phyloP scores from a whole-genome alignment of 2,329 filamentous ascomycete species.

The Aureobasidium sp. region DNA sequence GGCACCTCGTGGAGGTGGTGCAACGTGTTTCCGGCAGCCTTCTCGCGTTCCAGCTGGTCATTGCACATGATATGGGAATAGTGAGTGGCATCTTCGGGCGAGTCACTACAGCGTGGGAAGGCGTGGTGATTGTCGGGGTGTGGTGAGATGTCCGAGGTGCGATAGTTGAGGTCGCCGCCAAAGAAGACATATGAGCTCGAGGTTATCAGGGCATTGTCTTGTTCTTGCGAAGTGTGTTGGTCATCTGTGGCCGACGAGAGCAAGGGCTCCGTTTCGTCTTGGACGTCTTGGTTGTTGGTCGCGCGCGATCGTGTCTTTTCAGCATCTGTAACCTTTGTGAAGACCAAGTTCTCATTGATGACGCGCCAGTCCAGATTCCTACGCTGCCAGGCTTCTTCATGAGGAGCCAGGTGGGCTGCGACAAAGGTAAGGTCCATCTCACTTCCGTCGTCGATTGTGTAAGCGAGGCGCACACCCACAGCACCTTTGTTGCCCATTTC shows the following conservation, averaged over 20 bases:
- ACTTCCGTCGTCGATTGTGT: constrained; percentile 40
- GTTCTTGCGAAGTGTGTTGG: constrained; percentile 28
- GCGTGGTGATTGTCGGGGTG: constrained; percentile 44
- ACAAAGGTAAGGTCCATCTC: constrained; percentile 70
- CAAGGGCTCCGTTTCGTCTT: constrained; percentile 22
- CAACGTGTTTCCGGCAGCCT: constrained; percentile 57
- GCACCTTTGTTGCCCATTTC: constrained; percentile 96
- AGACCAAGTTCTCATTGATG: constrained; percentile 72
- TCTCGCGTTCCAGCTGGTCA: constrained; percentile 75
- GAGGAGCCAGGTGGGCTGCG: constrained; percentile 77
- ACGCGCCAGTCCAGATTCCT: constrained; percentile 84
- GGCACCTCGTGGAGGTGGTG: constrained; percentile 69
- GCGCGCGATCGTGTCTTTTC: constrained; percentile 13
- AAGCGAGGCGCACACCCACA: constrained; percentile 65
- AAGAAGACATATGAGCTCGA: constrained; percentile 60
- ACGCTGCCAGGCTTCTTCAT: constrained; percentile 66
- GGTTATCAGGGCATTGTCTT: not conserved
- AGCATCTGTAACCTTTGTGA: constrained; percentile 31
- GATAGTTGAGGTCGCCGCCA: constrained; percentile 90
- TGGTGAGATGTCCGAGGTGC: constrained; percentile 56
- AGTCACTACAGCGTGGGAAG: constrained; percentile 54
- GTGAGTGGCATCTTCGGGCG: constrained; percentile 47
- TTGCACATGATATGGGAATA: constrained; percentile 60
- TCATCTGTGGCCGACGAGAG: constrained; percentile 29
- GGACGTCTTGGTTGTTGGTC: constrained; percentile 1